phyloP scores from a whole-genome alignment of 163 green algal genomes.

The Volvox carteri region DNA sequence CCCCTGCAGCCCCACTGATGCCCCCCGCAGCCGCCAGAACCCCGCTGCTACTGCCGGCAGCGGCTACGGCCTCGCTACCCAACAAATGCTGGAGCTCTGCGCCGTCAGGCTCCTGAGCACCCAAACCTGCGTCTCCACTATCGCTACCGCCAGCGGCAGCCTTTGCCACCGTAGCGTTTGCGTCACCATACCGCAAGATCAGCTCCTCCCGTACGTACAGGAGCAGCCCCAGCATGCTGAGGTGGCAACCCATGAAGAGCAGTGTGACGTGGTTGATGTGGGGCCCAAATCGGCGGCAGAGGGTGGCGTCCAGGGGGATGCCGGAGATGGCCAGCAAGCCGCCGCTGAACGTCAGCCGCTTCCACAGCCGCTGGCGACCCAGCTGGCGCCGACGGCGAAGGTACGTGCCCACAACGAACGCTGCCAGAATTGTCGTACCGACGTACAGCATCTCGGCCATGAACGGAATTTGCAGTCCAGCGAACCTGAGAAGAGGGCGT shows the following conservation, averaged over 20 bases:
- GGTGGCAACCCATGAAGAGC: slow-evolving; percentile 22
- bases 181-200: neutral
- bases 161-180: neutral
- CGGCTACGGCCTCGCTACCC: neutral
- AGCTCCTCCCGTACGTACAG: slow-evolving; percentile 17
- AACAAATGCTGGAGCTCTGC: too few relatives aligned
- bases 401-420: slow-evolving; percentile 9
- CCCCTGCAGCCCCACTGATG: neutral
- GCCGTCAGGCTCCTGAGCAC: too few relatives aligned
- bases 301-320: neutral
- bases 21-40: too few relatives aligned
- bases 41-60: neutral
- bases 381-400: neutral
- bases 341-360: neutral
- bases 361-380: neutral
- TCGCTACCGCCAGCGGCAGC: too few relatives aligned
- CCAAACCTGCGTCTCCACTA: too few relatives aligned
- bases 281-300: neutral
- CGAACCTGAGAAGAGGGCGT: neutral
- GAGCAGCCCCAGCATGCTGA: slow-evolving; percentile 14
- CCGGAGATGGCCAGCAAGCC: neutral
- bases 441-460: slow-evolving; percentile 39
- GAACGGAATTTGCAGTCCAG: neutral
- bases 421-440: neutral
- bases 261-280: slow-evolving; percentile 31